Base-by-base conservation (phyloP, 768 basidiomycete genomes). In the Filobasidium wieringae region DNA sequence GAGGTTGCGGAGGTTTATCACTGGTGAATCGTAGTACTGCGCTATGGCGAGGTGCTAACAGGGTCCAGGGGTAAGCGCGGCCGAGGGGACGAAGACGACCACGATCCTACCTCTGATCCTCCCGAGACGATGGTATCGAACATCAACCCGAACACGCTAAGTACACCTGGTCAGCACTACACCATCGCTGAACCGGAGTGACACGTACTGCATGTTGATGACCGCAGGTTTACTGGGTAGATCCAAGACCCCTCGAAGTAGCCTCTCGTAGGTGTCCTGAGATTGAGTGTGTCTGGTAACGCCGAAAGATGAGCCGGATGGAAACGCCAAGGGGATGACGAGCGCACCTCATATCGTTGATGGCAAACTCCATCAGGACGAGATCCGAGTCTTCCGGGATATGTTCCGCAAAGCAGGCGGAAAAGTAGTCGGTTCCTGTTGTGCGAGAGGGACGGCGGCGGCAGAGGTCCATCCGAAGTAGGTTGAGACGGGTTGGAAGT, bases 21-120 rank as follows among this genome's bases (percentile, higher is more conserved):
- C 63, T 14, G 70, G 69, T 12, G 70, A 55, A 41, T 72, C 72
- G 61, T 74, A 74, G 57, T 62, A 74, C 45, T 72, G 64, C 3
- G 67, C 54, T 29, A 72, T 37, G 45, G 45, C 55, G 15, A 41
- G 22, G 27, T 57, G 55, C 55, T 57, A 26, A 3, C 14, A 24
- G 14, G 8, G 30, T 14, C 2, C 2, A 37, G 7, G 6, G 1
- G 36, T 39, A 15, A 40, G n/a, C 22, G 17, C 19, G 11, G 33
- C 24, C 5, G 4, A 39, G 2, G 24, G 6, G 1, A 29, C 5
- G 26, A 32, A 51, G 9, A 7, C 30, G 14, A 30, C 24, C 40
- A n/a, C n/a, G 36, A 6, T 27, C 53, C 26, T 22, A 55, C 54
- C 54, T 43, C 40, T n/a, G 40, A 31, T 9, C 36, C 54, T 5